Conservation (phyloP, 768 basidiomycete species). For the Kwoniella dejecticola region DNA sequence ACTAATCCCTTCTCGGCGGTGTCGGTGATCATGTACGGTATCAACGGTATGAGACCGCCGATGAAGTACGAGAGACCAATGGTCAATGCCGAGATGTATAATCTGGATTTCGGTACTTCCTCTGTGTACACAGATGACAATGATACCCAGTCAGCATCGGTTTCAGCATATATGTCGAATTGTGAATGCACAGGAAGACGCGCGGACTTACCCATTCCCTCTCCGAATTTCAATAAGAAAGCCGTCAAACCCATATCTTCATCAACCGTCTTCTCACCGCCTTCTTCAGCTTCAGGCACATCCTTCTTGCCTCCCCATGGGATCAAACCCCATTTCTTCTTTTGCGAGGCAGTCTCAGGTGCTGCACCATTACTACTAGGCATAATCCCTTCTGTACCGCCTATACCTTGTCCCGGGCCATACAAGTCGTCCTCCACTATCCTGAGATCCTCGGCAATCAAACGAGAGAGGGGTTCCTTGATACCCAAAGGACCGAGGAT, state of each 20-base stretch:
- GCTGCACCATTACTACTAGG: conserved; percentile 10
- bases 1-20: conserved; percentile 62
- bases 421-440: conserved; percentile 54
- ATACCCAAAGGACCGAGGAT: conserved; percentile 88
- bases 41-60: conserved; percentile 87
- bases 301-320: conserved; percentile 26
- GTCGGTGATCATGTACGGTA: conserved; percentile 88
- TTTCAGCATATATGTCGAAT: not conserved
- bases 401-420: conserved; percentile 42
- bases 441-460: conserved; percentile 74
- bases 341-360: not conserved
- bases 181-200: not conserved
- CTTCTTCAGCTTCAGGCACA: conserved; percentile 62
- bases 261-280: conserved; percentile 65
- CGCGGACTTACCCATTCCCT: conserved; percentile 75
- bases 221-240: conserved; percentile 95
- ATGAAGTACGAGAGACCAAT: conserved; percentile 93
- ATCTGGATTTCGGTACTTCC: conserved; percentile 79
- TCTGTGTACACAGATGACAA: conserved; percentile 59
- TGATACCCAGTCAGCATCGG: too few relatives aligned
- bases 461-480: conserved; percentile 74
- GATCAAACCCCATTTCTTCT: conserved; percentile 26
- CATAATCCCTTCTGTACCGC: conserved; percentile 33
- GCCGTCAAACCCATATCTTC: conserved; percentile 83
- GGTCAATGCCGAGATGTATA: conserved; percentile 89